Base-by-base conservation (phyloP, 371 early-diverging fungal genomes). In the Spraguea lophii region DNA sequence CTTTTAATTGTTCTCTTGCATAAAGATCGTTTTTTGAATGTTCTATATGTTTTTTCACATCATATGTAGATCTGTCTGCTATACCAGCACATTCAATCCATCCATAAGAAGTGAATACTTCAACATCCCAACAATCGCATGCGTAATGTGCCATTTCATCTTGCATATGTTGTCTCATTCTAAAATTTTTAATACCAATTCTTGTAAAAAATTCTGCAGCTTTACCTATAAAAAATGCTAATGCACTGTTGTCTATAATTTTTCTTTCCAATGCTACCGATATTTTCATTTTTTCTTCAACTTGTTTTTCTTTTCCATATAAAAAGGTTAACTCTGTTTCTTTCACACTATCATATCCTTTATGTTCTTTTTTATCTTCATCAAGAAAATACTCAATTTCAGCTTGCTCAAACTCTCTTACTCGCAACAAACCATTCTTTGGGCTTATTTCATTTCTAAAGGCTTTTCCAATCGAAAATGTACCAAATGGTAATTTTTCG, bases 131-230 rank as follows among this genome's bases (percentile, higher is more conserved):
- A 61, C 93, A 93, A 74, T 90, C 95, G 69, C 81, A 80, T 13
- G 99, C 97, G 67, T 98, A 98, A 75, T 98, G 99, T 24, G 97
- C 95, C 95, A 98, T 95, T 75, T 98, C 99, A 73, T 94, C 94
- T 39, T 76, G 74, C 81, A 93, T 82, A 71, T 98, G 99, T 73
- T 98, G 97, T 67, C 99, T 80, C 80, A 94, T 88, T 40, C 95
- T 82, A 25, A 98, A 73, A 13, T 68, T 62, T 65, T 88, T 80
- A 58, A 93, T 83, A 66, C 99, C 99, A 55, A 98, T 82, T 61
- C 80, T 78, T 50, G 74, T 65, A 63, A 95, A 76, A 78, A 91
- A 98, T 48, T 79, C 66, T 64, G 85, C 78, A 65, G 90, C 87
- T 57, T 92, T 81, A 43, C 80, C 93, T 59, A 98, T 72, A 64